Base-by-base conservation (phyloP, 2,329 filamentous ascomycete species). In the Botrytis galanthina region DNA sequence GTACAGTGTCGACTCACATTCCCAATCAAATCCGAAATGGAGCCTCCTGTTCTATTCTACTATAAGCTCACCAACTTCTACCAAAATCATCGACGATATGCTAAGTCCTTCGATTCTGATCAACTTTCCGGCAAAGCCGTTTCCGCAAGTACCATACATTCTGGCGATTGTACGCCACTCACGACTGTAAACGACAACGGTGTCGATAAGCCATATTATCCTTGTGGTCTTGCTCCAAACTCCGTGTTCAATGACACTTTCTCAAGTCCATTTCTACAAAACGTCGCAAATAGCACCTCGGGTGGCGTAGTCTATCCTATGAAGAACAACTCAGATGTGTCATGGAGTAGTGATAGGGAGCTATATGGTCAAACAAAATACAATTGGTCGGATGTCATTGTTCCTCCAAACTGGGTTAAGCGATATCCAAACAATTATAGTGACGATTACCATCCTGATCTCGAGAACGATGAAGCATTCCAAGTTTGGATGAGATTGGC, bases 401-500 rank as follows among this genome's bases (percentile, higher is more conserved):
- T 95, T 0, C 96, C 96, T 1, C 94, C 93, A 6, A 97, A 98
- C 82, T 99, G 96, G 96, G 81, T 84, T 29, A 80, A 86, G 20
- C 87, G 89, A 73, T 97, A 92, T 77, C 91, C 91, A 10, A 81
- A 91, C 54, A 89, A 88, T 75, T 97, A 97, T 80, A 91, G 88
- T 4, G 82, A 85, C 0, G 83, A 88, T 0, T 86, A 87, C 70
- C 88, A 88, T 2, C 90, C 94, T 0, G 84, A 96, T 78, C 82
- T 98, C 29, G 87, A 91, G 75, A 84, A 89, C 0, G 91, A 94
- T 84, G 92, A 97, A 82, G 90, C 90, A 61, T 97, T 99, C 82
- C 95, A 98, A 84, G 95, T 98, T 35, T 99, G 96, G 96, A 99
- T 99, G 96, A 91, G 96, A 78, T 97, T 97, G 2, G 96, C 96